These are phyloP conservation scores for Paramecium octaurelia DNA, from an alignment of 73 alveolate species.

Conservation along the genomic window DNA sequence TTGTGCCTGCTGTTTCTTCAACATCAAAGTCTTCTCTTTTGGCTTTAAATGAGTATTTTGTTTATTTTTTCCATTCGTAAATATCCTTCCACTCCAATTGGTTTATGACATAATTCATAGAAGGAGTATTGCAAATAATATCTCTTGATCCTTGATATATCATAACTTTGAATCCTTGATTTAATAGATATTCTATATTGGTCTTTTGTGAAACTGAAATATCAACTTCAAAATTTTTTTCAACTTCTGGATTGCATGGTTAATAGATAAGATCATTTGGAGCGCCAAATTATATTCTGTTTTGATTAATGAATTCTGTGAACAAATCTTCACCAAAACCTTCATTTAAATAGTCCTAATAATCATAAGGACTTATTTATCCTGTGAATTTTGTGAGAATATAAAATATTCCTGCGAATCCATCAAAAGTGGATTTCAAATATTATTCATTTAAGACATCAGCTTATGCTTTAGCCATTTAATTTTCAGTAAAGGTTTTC, in stretches of 20 bases:
- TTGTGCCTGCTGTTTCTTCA: neutral
- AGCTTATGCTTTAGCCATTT: neutral
- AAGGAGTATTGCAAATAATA: neutral
- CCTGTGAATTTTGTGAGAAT: neutral
- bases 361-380: neutral
- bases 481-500: neutral
- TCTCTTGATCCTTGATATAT: slow-evolving; percentile 9
- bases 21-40: neutral
- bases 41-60: neutral
- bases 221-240: neutral
- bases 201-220: neutral
- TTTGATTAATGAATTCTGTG: neutral
- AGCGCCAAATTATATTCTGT: neutral
- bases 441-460: neutral
- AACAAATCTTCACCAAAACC: neutral
- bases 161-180: neutral
- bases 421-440: neutral
- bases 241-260: neutral
- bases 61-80: neutral
- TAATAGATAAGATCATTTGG: neutral
- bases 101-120: neutral
- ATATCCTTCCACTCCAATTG: neutral
- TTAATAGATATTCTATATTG: neutral
- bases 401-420: neutral
- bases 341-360: neutral